Conservation (phyloP, 805 yeast genomes). For the Saturnispora hagleri region DNA sequence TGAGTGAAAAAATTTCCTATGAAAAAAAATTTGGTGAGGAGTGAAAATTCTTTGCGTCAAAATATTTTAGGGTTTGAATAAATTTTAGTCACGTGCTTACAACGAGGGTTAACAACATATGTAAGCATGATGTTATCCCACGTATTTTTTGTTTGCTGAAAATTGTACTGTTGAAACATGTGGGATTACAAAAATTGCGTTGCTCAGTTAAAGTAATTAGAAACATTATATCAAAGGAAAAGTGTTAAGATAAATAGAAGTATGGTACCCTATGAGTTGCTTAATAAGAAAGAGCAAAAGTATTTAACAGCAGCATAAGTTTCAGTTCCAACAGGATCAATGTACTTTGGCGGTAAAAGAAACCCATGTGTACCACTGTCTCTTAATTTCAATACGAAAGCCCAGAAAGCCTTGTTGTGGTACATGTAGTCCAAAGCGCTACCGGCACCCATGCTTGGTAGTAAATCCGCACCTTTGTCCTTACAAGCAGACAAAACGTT, state of each 20-base stretch:
- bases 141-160: no score
- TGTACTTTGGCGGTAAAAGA: slow-evolving; percentile 59
- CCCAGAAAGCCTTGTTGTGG: slow-evolving; percentile 74
- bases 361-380: slow-evolving; percentile 82
- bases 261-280: not conserved
- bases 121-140: not conserved
- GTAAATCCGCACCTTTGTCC: slow-evolving; percentile 64
- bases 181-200: no score
- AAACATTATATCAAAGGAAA: not conserved
- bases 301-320: slow-evolving; percentile 55
- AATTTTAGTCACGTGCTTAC: not conserved
- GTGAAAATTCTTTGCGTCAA: not conserved
- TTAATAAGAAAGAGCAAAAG: slow-evolving; percentile 47
- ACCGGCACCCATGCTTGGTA: slow-evolving; percentile 73
- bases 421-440: slow-evolving; percentile 78
- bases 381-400: slow-evolving; percentile 71
- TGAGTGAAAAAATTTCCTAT: not conserved
- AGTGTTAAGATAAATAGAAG: not conserved
- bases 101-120: not conserved
- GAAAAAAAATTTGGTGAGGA: not conserved
- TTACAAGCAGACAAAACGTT: slow-evolving; percentile 70
- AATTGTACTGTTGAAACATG: no score
- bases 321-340: slow-evolving; percentile 71
- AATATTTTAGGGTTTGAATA: not conserved
- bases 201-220: not conserved